Base-by-base conservation (phyloP, 495 filamentous ascomycete genomes). In the Amorphotheca resinae region DNA sequence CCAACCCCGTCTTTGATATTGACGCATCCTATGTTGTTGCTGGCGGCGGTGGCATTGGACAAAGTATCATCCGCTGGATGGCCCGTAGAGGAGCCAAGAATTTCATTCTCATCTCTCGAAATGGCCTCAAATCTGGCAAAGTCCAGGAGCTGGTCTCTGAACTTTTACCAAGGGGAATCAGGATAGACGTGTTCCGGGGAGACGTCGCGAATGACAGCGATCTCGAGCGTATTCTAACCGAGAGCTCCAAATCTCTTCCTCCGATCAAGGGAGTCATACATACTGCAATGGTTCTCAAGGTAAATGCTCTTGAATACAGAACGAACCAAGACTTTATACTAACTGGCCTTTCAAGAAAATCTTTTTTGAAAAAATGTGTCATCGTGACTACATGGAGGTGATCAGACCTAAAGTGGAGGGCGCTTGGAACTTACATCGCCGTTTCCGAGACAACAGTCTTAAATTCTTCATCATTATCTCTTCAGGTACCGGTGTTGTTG, bases 391-490 rank as follows among this genome's bases (percentile, higher is more conserved):
- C 25, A 28, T 5, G 5, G 11, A 11, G 5, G 25, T 28, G 30
- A 67, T 70, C 17, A 56, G 59, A 38, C 70, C 70, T 28, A 77
- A 77, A 54, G 67, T 77, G 0, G 53, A 70, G 22, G 73, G 70
- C 9, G 59, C 62, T n/a, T 63, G 64, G 64, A 66, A 77, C 52
- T 57, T 81, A 37, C 75, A 81, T 52, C 53, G 68, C 21, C 48
- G 53, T 2, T 61, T 79, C 14, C 54, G 15, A 51, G 50, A 30
- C 28, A 56, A 7, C 55, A 55, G 3, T 58, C 66, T 81, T 0
- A 77, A 81, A 53, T 82, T 83, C 64, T 80, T 82, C 56, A 59
- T 80, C 14, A 64, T 69, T 26, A 68, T 80, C 37, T 78, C 74
- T 1, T 82, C 79, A 7, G 59, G 75, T 12, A 60, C 71, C 12